Percentiles rank a stretch among this genome's conserved stretches.
These are phyloP conservation scores for Cystobasidiaceae sp. DNA, from an alignment of 1,284 basidiomycete genomes.

Conservation along the genomic window DNA sequence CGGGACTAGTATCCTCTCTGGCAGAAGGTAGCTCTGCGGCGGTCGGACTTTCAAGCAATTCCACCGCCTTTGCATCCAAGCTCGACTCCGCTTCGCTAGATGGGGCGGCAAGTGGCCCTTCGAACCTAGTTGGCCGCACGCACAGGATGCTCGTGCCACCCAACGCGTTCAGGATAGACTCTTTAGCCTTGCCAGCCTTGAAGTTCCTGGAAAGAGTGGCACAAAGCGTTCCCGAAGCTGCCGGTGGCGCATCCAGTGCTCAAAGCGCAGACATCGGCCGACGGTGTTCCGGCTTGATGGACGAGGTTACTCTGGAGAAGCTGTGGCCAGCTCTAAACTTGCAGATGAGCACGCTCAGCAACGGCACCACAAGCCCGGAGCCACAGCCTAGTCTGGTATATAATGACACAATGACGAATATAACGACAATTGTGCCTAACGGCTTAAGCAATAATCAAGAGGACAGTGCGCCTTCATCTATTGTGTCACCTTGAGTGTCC, in stretches of 20 bases:
- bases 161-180: constrained; percentile 17
- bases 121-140: constrained; percentile 7
- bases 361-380: not conserved
- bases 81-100: not conserved
- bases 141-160: constrained; percentile 30
- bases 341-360: not conserved
- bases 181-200: constrained; percentile 11
- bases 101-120: not conserved
- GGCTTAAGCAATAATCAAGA: not conserved
- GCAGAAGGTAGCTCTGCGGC: constrained; percentile 56
- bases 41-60: constrained; percentile 54
- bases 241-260: not conserved
- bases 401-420: not conserved
- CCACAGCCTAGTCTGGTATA: not conserved
- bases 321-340: constrained; percentile 5
- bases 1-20: constrained; percentile 65
- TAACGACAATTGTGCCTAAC: not conserved
- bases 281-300: constrained; percentile 28
- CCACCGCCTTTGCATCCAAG: constrained; percentile 46
- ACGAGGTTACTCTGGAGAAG: constrained; percentile 15
- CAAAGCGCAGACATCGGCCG: not conserved
- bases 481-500: not conserved
- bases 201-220: constrained; percentile 26
- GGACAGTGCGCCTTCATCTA: not conserved
- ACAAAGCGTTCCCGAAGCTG: constrained; percentile 3